Evolutionary conservation across 176 grass and related monocot genomes (phyloP), one percentile per base, ranked within the genome.

Genomic region (Saccharum officinarum): DNA sequence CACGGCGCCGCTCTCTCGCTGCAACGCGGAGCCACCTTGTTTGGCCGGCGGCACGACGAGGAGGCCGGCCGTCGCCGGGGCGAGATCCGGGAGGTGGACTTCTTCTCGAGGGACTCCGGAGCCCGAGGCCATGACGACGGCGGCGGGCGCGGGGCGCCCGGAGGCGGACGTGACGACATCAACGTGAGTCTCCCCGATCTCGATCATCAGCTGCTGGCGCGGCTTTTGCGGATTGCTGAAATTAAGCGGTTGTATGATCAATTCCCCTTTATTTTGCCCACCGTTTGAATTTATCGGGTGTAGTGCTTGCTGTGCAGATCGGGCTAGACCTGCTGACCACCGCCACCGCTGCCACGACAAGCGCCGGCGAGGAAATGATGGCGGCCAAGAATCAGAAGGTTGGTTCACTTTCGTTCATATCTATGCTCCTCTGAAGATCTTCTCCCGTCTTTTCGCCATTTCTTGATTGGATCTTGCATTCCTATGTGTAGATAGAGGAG

Each of bases 81-180:
- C 3, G 86, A 88, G 55, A 92, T 92, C 79, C 60, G 66, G 67
- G 90, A 92, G 78, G 63, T 92, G 10, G 86, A 89, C 80, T 89
- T 92, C 73, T 92, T 92, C 79, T 86, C 75, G n/a, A 59, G 82
- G 28, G 85, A 84, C 12, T 52, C 80, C 9, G 69, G 26, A 61
- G 31, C 61, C 57, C 17, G n/a, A 7, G 76, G 15, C 49, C 81
- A 49, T 0, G 69, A 65, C 23, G 65, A 22, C 3, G 41, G 63
- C 8, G 45, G 44, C 9, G 2, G 78, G 2, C 14, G 39, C 0
- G n/a, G 47, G 16, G 30, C 41, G 6, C 30, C 65, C 31, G 39
- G 71, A 0, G 44, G 75, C 30, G 37, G 20, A 68, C 65, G 30
- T 14, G 80, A 79, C 39, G 86, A 69, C 38, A 38, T 89, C 79